Evolutionary conservation across 2,329 filamentous ascomycete species (phyloP).

Genomic region (Cladophialophora bantiana): DNA sequence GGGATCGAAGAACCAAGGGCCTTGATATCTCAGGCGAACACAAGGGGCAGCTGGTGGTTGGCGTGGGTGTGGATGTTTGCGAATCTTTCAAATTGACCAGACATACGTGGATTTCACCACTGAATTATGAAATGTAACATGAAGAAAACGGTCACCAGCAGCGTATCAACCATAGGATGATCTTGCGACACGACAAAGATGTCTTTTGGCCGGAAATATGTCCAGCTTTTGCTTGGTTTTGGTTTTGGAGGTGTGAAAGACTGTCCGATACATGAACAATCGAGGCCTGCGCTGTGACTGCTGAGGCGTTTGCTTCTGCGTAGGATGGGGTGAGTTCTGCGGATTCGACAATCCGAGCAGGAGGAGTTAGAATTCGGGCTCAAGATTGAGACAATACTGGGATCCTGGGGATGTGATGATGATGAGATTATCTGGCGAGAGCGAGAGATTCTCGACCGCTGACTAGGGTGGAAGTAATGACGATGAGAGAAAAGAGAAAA

Average conservation of each 20-base stretch:
- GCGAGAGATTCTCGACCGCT: constrained; percentile 30
- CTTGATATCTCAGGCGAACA: constrained; percentile 40
- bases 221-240: constrained; percentile 93
- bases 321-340: constrained; percentile 19
- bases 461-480: constrained; percentile 32
- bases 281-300: constrained; percentile 40
- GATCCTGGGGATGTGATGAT: constrained; percentile 6
- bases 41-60: constrained; percentile 49
- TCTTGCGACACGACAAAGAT: constrained; percentile 87
- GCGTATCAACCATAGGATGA: constrained; percentile 82
- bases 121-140: constrained; percentile 39
- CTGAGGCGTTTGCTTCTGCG: constrained; percentile 27
- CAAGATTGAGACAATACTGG: not conserved
- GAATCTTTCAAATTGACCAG: constrained; percentile 58
- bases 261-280: constrained; percentile 99
- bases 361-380: not conserved
- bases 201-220: constrained; percentile 94
- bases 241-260: constrained; percentile 92
- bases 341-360: not conserved
- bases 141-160: constrained; percentile 40
- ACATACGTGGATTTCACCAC: constrained; percentile 61
- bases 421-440: constrained; percentile 34
- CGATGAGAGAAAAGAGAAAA: constrained; percentile 35
- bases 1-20: constrained; percentile 19
- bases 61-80: constrained; percentile 44